phyloP scores from a whole-genome alignment of 148 eudicot species.

The Polygonum aviculare region DNA sequence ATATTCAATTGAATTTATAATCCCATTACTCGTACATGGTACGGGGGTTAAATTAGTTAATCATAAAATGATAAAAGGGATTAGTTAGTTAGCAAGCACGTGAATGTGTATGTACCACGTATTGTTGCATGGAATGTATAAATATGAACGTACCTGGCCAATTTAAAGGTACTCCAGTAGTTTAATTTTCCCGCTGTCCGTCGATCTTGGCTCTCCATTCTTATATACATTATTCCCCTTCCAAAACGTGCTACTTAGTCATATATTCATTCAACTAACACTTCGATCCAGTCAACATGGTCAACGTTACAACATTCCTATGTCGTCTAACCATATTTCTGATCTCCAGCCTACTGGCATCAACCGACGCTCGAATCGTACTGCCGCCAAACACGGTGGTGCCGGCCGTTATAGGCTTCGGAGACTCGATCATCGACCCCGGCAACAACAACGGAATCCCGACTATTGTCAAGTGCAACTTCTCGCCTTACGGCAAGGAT shows the following conservation, averaged over 20 bases:
- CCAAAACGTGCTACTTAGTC: neutral
- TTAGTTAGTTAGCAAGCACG: too few relatives aligned
- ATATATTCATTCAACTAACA: neutral
- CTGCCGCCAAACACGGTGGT: neutral
- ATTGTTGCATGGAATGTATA: too few relatives aligned
- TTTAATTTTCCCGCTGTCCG: too few relatives aligned
- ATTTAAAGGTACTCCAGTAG: too few relatives aligned
- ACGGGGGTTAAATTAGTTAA: too few relatives aligned
- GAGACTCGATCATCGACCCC: constrained; percentile 25
- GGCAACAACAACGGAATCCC: constrained; percentile 24
- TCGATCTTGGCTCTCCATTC: neutral
- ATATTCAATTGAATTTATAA: too few relatives aligned
- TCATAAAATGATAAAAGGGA: too few relatives aligned
- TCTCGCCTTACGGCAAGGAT: constrained; percentile 28
- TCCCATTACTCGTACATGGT: too few relatives aligned
- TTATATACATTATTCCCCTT: neutral
- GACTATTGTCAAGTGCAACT: constrained; percentile 19
- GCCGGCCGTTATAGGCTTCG: constrained; percentile 23
- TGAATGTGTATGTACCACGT: too few relatives aligned
- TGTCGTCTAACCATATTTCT: neutral
- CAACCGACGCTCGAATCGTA: neutral
- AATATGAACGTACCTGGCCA: too few relatives aligned
- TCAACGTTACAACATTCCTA: neutral
- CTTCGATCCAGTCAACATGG: neutral
- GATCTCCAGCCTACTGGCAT: neutral